phyloP scores from a whole-genome alignment of 2,329 filamentous ascomycete genomes.

The Botrytis cinerea region DNA sequence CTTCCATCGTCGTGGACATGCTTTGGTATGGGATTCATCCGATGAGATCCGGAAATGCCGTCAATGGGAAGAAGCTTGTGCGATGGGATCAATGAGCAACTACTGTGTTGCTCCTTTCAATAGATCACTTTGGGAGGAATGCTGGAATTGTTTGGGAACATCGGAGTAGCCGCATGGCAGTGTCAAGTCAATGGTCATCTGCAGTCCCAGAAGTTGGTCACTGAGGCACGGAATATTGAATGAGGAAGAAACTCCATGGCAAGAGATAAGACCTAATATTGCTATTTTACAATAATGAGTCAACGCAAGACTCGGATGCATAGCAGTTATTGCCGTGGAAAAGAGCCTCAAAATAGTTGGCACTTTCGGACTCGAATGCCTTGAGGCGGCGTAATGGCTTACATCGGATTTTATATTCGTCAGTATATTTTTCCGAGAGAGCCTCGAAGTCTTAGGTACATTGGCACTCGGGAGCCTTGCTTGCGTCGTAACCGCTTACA shows the following conservation, averaged over 20 bases:
- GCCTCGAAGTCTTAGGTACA: background rate
- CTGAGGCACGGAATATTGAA: background rate
- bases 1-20: background rate
- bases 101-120: background rate
- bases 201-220: background rate
- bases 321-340: background rate
- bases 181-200: background rate
- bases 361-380: background rate
- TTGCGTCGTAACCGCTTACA: background rate
- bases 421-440: background rate
- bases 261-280: background rate
- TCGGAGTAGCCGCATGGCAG: background rate
- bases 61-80: background rate
- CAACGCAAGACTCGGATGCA: constrained; percentile 12
- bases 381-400: background rate
- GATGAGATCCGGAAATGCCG: background rate
- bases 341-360: background rate
- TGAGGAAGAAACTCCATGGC: background rate
- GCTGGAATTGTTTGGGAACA: background rate
- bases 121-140: background rate
- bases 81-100: background rate
- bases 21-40: background rate
- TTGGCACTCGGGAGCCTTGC: background rate
- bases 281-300: background rate
- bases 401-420: background rate